Base-by-base conservation (phyloP, 1,139 yeast genomes). In the Dujonia santamariae region DNA sequence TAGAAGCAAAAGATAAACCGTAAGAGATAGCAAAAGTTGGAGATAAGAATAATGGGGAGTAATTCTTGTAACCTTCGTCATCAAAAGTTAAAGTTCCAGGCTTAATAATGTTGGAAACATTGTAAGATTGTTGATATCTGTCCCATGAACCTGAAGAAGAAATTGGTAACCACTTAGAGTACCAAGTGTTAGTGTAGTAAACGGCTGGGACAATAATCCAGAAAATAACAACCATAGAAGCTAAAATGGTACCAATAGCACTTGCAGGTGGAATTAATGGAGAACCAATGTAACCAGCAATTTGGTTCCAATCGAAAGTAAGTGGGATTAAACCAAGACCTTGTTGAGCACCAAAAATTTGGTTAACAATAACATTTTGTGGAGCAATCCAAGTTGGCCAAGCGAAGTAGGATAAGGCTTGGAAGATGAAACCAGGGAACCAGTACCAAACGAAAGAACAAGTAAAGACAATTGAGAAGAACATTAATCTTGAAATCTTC, bases 221-320 rank as follows among this genome's bases (percentile, higher is more conserved):
- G 57, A 62, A 67, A 38, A 67, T 60, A 13, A 60, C 32, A 11
- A 76, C 57, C 33, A 75, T 55, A 14, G 78, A 70, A 4, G 62
- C 46, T 26, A 71, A 60, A 40, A 75, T 67, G 45, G 81, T 78
- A 24, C 70, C 63, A 37, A 75, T 59, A 15, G 81, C 73, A 35
- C 73, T 62, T 33, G 79, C 75, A 20, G 90, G 88, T 7, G 86
- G 83, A 44, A 80, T 70, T 48, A 83, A 67, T 8, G 90, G 86
- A 18, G 83, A 73, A 12, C 80, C 78, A 40, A 76, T 59, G 55
- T 73, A 76, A 35, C 79, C 83, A 26, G 70, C 61, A 32, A 67
- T 58, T 50, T 67, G 73, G 46, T 63, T 66, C 72, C 72, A 67
- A 25, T 52, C 57, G 26, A 53, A 48, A 16, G 70, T 61, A 35